Conservation (phyloP, 805 yeast species). For the Nakazawaea holstii region DNA sequence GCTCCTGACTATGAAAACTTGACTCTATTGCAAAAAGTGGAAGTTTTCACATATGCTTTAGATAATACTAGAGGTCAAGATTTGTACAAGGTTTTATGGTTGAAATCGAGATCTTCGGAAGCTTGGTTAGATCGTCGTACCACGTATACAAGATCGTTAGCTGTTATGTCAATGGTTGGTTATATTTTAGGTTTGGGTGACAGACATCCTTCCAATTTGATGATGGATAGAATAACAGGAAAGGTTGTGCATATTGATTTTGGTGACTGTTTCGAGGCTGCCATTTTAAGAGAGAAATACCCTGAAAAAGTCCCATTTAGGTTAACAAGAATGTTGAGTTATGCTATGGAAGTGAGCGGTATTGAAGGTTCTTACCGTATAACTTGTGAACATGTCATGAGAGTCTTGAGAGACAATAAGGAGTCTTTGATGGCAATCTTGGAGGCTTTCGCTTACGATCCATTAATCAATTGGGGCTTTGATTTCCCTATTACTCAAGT, state of each 20-base stretch:
- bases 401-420: constrained; percentile 85
- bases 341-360: constrained; percentile 99
- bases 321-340: constrained; percentile 91
- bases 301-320: constrained; percentile 99
- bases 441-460: constrained; percentile 98
- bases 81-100: constrained; percentile 91
- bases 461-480: constrained; percentile 97
- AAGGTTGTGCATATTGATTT: constrained; percentile 96
- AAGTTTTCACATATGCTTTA: constrained; percentile 91
- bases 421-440: constrained; percentile 97
- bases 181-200: constrained; percentile 96
- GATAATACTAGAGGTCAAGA: constrained; percentile 97
- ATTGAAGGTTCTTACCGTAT: constrained; percentile 96
- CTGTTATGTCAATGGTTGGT: constrained; percentile 99
- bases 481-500: constrained; percentile 82
- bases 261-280: constrained; percentile 99
- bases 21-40: constrained; percentile 87
- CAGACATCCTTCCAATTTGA: constrained; percentile 93
- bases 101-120: constrained; percentile 92
- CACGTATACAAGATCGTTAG: constrained; percentile 90
- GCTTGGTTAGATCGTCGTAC: constrained; percentile 98
- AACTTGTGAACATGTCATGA: constrained; percentile 96
- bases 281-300: constrained; percentile 90
- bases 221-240: constrained; percentile 93
- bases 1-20: constrained; percentile 93